Base-by-base conservation (phyloP, 2,329 filamentous ascomycete species). In the Ceratocystis destructans region DNA sequence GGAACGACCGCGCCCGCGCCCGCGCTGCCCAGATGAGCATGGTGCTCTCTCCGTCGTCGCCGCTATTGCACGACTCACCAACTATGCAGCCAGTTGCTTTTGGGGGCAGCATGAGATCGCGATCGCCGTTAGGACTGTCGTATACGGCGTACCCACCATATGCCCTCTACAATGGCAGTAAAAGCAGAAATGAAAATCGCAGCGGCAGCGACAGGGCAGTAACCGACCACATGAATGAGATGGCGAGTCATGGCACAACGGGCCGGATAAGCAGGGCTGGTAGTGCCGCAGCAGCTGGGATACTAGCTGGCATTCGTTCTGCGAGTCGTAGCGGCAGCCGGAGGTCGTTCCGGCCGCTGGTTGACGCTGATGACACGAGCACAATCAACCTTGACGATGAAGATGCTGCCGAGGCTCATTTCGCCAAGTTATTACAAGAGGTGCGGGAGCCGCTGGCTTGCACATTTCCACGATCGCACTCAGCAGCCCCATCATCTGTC, bases 381-480 rank as follows among this genome's bases (percentile, higher is more conserved):
- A 46, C 59, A 2, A 37, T 64, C 5, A 59, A 63, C 46, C 45
- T 45, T 31, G 41, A 48, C 22, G 64, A 62, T 33, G 65, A 66
- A 7, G 65, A 63, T 28, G 59, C 45, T 3, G 48, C 65, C 10
- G 65, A 66, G 50, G 61, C 33, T 33, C 33, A 66, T 25, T 66
- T 59, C n/a, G 65, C 37, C 65, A 63, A 63, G 28, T 20, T 66
- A 46, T 1, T 62, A 15, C 48, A 64, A 46, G 61, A 48, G 62
- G 61, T 59, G 44, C n/a, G 31, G 61, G 46, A 57, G 48, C 33
- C 17, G 4, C n/a, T 63, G 6, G 28, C 46, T 17, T 33, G 22
- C 6, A 55, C 46, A 28, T 33, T 50, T 20, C 31, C 62, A 10
- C 62, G 44, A 15, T 25, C 22, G 5, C 53, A 15, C 12, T 31